Conservation (phyloP, 805 yeast species). For the Saturnispora kantuleensis region DNA sequence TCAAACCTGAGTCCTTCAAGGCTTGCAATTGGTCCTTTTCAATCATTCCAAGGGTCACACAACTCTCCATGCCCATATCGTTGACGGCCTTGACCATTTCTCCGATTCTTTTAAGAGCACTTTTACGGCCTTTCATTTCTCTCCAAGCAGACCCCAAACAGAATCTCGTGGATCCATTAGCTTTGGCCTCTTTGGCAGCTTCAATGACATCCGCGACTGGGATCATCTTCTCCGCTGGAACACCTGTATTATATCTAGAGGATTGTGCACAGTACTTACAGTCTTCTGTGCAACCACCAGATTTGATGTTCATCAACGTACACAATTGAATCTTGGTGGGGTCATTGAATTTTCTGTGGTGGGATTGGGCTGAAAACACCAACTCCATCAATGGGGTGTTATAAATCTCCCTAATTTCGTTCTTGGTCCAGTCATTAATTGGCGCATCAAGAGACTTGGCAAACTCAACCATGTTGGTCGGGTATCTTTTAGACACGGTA, state of each 20-base stretch:
- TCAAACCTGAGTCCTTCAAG: constrained; percentile 59
- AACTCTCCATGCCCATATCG: constrained; percentile 61
- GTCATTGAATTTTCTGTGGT: constrained; percentile 58
- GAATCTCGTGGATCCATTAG: constrained; percentile 65
- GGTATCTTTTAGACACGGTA: constrained; percentile 1
- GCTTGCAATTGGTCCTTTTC: constrained; percentile 50
- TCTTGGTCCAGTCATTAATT: constrained; percentile 44
- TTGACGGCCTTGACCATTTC: constrained; percentile 52
- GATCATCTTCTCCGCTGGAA: constrained; percentile 59
- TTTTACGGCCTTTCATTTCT: constrained; percentile 70
- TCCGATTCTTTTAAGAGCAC: constrained; percentile 50
- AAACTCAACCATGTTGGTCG: background rate
- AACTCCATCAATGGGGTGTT: constrained; percentile 57
- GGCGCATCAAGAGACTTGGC: constrained; percentile 16
- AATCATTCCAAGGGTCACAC: constrained; percentile 77
- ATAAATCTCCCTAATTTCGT: constrained; percentile 51
- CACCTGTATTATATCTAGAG: constrained; percentile 55
- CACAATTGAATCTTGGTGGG: constrained; percentile 66
- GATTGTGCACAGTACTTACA: constrained; percentile 79
- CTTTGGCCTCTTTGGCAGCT: constrained; percentile 56
- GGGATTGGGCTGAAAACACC: constrained; percentile 48
- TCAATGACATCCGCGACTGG: constrained; percentile 50
- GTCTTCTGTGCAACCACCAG: constrained; percentile 78
- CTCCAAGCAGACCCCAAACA: constrained; percentile 89
- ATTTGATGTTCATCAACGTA: constrained; percentile 62